Base-by-base conservation (phyloP, 148 eudicot genomes). In the Rhododendron griersonianum region DNA sequence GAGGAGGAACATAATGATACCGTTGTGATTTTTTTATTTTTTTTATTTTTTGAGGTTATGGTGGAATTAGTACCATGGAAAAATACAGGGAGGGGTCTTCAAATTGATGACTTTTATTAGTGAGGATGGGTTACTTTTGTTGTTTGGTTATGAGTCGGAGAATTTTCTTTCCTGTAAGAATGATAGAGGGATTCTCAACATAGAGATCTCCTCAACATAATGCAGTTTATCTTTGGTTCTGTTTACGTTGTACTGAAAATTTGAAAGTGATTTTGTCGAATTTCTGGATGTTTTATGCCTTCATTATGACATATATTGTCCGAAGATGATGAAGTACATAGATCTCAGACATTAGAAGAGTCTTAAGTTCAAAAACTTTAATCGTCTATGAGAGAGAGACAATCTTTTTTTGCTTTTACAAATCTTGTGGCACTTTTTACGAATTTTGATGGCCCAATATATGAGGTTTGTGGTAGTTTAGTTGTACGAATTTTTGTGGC, bases 1-100 rank as follows among this genome's bases (percentile, higher is more conserved):
- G 91, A 89, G 94, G 83, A 75, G 83, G 45, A 91, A 81, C 69
- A 65, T 84, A 80, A 63, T 83, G 25, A 61, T 87, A 81, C 93
- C 94, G 25, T 76, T 88, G 45, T 93, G 90, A 92, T 83, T n/a
- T 23, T 7, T 61, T 5, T 1, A 15, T 1, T 19, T 61, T 1
- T 61, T 61, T 1, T 61, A n/a, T n/a, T 65, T 48, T 50, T 13
- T 48, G 8, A 14, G 61, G 61, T 80, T 50, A 14, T 50, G 61
- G 55, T 18, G 84, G 41, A 57, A 81, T 53, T 37, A 57, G 13
- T 81, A 81, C 5, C 48, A 18, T 35, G 84, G 14, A 55, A 37
- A 81, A 82, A 41, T 18, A 59, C 9, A 35, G 30, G 6, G 73
- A 21, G 18, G 73, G 73, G 73, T 81, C 50, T 59, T 57, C 44